Evolutionary conservation across 1,284 basidiomycete species (phyloP).

Genomic region (Porogramme epimiltina): DNA sequence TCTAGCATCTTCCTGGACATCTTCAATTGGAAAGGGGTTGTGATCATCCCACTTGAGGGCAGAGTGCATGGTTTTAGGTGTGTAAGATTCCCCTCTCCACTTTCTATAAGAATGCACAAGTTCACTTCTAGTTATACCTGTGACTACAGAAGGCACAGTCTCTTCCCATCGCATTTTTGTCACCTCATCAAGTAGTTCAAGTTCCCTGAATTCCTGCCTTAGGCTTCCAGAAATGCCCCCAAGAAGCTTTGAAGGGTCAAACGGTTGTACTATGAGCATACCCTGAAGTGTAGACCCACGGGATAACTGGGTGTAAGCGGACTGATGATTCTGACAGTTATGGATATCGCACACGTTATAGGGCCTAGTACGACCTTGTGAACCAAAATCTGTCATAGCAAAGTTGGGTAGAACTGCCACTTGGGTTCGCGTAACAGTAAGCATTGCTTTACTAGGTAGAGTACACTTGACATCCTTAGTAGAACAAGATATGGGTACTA

Average conservation of each 20-base stretch:
- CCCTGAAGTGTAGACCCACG: slow-evolving; percentile 30
- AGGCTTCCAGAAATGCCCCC: slow-evolving; percentile 18
- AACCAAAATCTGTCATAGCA: slow-evolving; percentile 44
- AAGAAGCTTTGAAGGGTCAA: slow-evolving; percentile 26
- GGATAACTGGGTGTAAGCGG: slow-evolving; percentile 40
- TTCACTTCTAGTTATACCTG: background rate
- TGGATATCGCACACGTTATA: slow-evolving; percentile 21
- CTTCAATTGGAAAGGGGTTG: background rate
- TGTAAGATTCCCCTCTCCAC: background rate
- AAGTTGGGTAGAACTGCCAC: slow-evolving; percentile 40
- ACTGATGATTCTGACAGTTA: slow-evolving; percentile 31
- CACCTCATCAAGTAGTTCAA: slow-evolving; percentile 36
- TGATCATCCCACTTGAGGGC: background rate
- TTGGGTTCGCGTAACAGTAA: slow-evolving; percentile 32
- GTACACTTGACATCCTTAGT: slow-evolving; percentile 15
- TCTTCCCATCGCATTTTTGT: background rate
- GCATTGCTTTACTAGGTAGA: slow-evolving; percentile 29
- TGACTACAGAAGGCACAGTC: background rate
- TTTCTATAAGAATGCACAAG: background rate
- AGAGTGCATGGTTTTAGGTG: background rate
- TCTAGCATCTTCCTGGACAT: background rate
- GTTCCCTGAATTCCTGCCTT: slow-evolving; percentile 32
- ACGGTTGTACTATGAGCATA: slow-evolving; percentile 37
- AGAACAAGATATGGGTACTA: slow-evolving; percentile 36
- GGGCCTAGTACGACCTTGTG: slow-evolving; percentile 39